Conservation (phyloP, 306 rosid species). For the Senna siamea region DNA sequence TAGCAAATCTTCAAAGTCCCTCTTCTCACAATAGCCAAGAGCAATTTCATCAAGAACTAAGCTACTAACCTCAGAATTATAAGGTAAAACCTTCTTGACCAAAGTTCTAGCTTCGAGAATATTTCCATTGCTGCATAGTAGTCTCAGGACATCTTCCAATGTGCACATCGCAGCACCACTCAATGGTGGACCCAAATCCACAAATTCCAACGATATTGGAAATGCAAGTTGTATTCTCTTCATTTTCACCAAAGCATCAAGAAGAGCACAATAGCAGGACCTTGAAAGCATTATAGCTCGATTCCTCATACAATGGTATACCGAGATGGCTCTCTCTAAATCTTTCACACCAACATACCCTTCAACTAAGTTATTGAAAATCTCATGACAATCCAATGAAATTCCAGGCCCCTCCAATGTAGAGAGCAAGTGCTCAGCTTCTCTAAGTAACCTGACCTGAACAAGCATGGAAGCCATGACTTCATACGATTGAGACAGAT, state of each 20-base stretch:
- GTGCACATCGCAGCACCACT: conserved; percentile 51
- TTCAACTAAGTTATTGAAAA: conserved; percentile 53
- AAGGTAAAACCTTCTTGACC: conserved; percentile 62
- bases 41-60: conserved; percentile 67
- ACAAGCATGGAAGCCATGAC: conserved; percentile 75
- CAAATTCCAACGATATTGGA: conserved; percentile 59
- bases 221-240: conserved; percentile 52
- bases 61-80: conserved; percentile 48
- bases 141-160: conserved; percentile 59
- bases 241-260: conserved; percentile 55
- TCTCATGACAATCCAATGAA: conserved; percentile 41
- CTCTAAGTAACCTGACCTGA: conserved; percentile 57
- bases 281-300: conserved; percentile 50
- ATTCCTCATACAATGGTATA: conserved; percentile 53
- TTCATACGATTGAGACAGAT: conserved; percentile 55
- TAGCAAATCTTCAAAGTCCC: conserved; percentile 75
- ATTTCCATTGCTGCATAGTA: conserved; percentile 68
- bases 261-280: conserved; percentile 47
- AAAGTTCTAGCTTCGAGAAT: conserved; percentile 76
- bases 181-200: conserved; percentile 42
- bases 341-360: conserved; percentile 59
- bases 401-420: conserved; percentile 51
- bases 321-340: conserved; percentile 57
- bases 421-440: conserved; percentile 68
- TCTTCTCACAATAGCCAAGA: conserved; percentile 84